Conservation (phyloP, 2,329 filamentous ascomycete genomes). For the Aspergillus sp. region DNA sequence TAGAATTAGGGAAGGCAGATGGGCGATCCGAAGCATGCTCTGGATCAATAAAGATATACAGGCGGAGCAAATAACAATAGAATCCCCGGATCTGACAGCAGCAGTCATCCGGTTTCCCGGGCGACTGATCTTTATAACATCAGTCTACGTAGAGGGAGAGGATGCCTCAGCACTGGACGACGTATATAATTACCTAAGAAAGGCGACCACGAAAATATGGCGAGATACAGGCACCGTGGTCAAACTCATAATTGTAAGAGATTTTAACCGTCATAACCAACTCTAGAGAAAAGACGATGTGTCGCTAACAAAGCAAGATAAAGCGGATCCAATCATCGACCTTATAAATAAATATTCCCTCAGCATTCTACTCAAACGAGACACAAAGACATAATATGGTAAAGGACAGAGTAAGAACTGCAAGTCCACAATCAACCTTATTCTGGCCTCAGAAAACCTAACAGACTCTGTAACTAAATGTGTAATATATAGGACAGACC, state of each 20-base stretch:
- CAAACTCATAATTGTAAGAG: slow-evolving; percentile 22
- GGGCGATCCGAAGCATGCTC: slow-evolving; percentile 26
- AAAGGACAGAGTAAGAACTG: too few relatives aligned
- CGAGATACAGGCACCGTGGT: slow-evolving; percentile 17
- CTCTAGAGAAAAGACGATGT: slow-evolving; percentile 1
- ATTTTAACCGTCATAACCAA: slow-evolving; percentile 29
- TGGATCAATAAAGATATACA: slow-evolving; percentile 27
- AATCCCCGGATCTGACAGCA: slow-evolving; percentile 24
- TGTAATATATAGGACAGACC: too few relatives aligned
- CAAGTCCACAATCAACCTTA: too few relatives aligned
- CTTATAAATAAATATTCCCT: too few relatives aligned
- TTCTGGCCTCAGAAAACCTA: too few relatives aligned
- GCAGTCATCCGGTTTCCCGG: slow-evolving; percentile 23
- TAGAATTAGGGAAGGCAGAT: slow-evolving; percentile 24
- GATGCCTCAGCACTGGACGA: slow-evolving; percentile 16
- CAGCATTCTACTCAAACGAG: too few relatives aligned
- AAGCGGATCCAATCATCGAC: too few relatives aligned
- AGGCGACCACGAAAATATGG: slow-evolving; percentile 20
- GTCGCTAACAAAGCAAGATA: too few relatives aligned
- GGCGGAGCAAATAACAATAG: slow-evolving; percentile 21
- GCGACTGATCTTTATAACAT: slow-evolving; percentile 24
- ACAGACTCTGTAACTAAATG: too few relatives aligned
- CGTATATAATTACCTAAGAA: slow-evolving; percentile 16
- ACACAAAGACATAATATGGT: too few relatives aligned
- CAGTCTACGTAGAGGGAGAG: slow-evolving; percentile 24